Base-by-base conservation (phyloP, 106 monocot species). In the Alisma plantagoaquatica region DNA sequence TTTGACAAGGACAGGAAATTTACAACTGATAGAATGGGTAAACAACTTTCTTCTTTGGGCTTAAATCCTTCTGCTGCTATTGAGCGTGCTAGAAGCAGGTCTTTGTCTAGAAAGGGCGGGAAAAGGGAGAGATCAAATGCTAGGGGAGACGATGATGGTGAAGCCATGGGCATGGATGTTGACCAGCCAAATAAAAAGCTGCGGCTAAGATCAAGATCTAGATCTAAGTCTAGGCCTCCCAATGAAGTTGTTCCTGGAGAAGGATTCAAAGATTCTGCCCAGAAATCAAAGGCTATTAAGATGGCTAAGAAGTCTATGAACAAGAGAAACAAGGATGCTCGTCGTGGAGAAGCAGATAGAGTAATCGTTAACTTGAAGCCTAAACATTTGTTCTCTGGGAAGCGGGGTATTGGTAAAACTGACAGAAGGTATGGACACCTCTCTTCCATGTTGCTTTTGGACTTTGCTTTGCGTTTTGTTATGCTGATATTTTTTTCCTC, bases 311-410 rank as follows among this genome's bases (percentile, higher is more conserved):
- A 78, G 16, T 58, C 88, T 23, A 54, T 62, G 32, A 88, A 64
- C 72, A 17, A 38, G 23, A 81, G 96, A 64, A 96, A 88, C 31
- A 84, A 81, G 78, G 70, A 59, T 25, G 89, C 96, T 57, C 77
- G 79, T 11, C 62, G 66, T 28, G 94, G 94, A 67, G 94, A 96
- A 60, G 88, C 73, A 0, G 94, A 96, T 47, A 78, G 94, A 55
- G 84, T 84, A 12, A 96, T 96, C 66, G 81, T 78, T 7, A 84
- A 73, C 65, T 63, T 96, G 75, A 89, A 78, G 50, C 94, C 88
- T 4, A 96, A 96, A 67, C 88, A 96, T 61, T 60, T 96, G 42
- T 96, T 73, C 62, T 89, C 96, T 41, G 96, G 96, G 29, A 96
- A 96, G 29, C 72, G 94, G 1, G 70, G 75, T 1, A 75, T 53